Percentiles rank a stretch among this genome's conserved stretches.
Evolutionary conservation across 2,329 filamentous ascomycete species (phyloP).

Genomic region (Fragosphaeria purpurea): DNA sequence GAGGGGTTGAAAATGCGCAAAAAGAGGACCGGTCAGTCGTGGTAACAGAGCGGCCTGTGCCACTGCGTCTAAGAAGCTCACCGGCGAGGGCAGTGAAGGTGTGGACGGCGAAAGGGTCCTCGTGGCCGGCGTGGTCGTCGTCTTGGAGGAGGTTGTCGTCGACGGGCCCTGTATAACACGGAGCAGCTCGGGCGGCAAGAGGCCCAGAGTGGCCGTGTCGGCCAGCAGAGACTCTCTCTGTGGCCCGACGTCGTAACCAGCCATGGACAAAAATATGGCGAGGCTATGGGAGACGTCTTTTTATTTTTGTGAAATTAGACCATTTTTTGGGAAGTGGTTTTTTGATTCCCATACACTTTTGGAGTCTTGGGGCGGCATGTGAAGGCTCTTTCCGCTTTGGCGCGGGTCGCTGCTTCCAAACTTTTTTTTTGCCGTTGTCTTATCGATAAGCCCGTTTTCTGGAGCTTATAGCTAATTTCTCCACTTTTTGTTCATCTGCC

Average conservation of each 20-base stretch:
- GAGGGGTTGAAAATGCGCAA: slow-evolving; percentile 61
- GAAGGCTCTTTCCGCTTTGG: too few species aligned
- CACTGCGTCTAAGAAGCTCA: slow-evolving; percentile 59
- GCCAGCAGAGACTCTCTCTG: slow-evolving; percentile 46
- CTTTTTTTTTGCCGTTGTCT: not conserved
- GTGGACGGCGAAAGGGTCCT: not conserved
- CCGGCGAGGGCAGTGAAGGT: not conserved
- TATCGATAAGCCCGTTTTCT: slow-evolving; percentile 8
- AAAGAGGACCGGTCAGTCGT: slow-evolving; percentile 61
- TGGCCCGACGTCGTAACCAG: slow-evolving; percentile 42
- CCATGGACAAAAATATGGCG: slow-evolving; percentile 30
- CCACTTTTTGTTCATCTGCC: not conserved
- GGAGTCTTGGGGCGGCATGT: too few species aligned
- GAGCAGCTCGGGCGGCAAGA: slow-evolving; percentile 61
- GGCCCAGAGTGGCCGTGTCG: slow-evolving; percentile 42
- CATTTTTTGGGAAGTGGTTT: too few species aligned
- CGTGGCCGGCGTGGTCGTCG: not conserved
- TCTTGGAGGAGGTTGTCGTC: slow-evolving; percentile 22
- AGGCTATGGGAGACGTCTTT: too few species aligned
- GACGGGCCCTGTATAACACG: slow-evolving; percentile 54
- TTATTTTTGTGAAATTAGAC: too few species aligned
- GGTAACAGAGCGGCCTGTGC: slow-evolving; percentile 59
- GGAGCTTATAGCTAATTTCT: not conserved
- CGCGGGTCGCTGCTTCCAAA: slow-evolving; percentile 1
- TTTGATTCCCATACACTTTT: too few species aligned